A percentile compares a stretch with the other conserved stretches of the same genome.
These are phyloP conservation scores for Polychytrium aggregatum DNA, from an alignment of 192 early-diverging fungal genomes.

Conservation along the genomic window DNA sequence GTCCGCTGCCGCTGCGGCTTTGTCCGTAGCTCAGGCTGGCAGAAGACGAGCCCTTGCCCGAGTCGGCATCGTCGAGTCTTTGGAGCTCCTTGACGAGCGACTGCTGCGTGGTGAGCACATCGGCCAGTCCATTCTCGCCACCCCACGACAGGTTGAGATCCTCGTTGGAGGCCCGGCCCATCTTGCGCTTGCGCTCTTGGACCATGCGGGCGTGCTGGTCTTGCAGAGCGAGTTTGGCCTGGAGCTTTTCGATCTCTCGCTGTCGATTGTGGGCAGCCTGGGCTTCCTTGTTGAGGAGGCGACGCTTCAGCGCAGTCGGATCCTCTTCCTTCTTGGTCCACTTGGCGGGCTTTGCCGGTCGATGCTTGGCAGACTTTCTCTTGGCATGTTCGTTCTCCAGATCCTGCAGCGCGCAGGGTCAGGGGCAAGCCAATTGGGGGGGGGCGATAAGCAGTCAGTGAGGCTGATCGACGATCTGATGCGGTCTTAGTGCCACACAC, in stretches of 20 bases:
- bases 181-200: conserved; percentile 32
- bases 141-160: conserved; percentile 29
- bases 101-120: conserved; percentile 4
- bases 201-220: conserved; percentile 34
- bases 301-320: conserved; percentile 22
- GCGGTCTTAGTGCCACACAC: too few species aligned
- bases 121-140: conserved; percentile 18
- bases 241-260: conserved; percentile 34
- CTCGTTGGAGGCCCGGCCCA: conserved; percentile 28
- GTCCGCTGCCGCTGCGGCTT: conserved; percentile 17
- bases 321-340: conserved; percentile 10
- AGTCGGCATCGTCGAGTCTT: conserved; percentile 6
- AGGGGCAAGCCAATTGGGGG: too few species aligned
- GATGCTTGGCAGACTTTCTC: not conserved
- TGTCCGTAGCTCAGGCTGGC: conserved; percentile 4
- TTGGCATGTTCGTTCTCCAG: not conserved
- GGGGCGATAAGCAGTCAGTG: conserved; percentile 4
- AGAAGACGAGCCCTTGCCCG: conserved; percentile 11
- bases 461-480: conserved; percentile 1
- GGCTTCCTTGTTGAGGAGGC: conserved; percentile 30
- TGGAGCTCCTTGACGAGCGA: not conserved
- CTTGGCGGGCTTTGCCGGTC: not conserved
- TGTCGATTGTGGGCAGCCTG: conserved; percentile 27
- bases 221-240: conserved; percentile 32
- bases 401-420: not conserved